Evolutionary conservation across 441 rosid species (phyloP), one percentile per base, ranked within the genome.

Genomic region (Aquilaria agallochum): DNA sequence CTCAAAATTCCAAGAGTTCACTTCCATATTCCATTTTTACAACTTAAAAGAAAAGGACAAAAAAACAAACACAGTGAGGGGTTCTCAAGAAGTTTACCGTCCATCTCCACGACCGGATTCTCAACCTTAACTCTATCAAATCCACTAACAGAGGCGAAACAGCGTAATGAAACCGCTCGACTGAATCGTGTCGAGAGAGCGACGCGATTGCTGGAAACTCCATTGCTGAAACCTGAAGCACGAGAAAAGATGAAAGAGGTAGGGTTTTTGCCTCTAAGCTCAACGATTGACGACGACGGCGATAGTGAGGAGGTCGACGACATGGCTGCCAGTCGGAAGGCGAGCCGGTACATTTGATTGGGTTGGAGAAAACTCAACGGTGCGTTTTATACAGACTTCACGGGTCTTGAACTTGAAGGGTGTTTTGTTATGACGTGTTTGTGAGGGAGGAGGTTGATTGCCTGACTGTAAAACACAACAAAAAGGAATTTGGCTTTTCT

Each of bases 41-140:
- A 2, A 15, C 1, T 60, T 1, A 42, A 13, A 53, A n/a, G 3
- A 31, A 63, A 3, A 12, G 15, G 6, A 12, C 9, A 56, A 59
- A 13, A 13, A 33, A 11, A 13, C 11, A 5, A 45, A 44, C 36
- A 27, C 7, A 61, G n/a, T 20, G 3, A 46, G 48, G 56, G 76
- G 72, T 62, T 64, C 68, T 53, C 50, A 67, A 20, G 63, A 72
- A 73, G 61, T 72, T 80, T 73, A 89, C 96, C 99, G 71, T 94
- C 97, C 97, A 94, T 90, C 76, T 94, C 97, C 44, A 90, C 96
- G 65, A 91, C 78, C 15, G 97, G 97, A 40, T 88, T 94, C 60
- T 77, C 81, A 63, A 94, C 91, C 74, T 76, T 75, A 60, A 94
- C 78, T 65, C 72, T 82, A 68, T 91, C 90, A 63, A 84, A 80